phyloP scores from a whole-genome alignment of 805 yeast species.

The Candida alai region DNA sequence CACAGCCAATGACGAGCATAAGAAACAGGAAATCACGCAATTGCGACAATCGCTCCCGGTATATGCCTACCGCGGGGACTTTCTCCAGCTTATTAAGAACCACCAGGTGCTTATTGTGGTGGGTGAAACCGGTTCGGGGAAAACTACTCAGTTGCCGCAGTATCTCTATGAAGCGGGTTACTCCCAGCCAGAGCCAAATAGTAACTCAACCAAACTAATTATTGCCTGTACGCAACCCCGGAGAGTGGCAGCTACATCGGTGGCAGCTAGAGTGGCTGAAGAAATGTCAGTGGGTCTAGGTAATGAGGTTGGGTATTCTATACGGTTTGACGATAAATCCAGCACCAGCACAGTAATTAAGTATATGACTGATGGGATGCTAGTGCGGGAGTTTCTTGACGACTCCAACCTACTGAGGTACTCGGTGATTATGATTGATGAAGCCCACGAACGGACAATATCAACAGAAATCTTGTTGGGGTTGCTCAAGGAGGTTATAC shows the following conservation, averaged over 20 bases:
- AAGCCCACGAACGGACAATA: conserved; percentile 93
- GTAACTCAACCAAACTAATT: conserved; percentile 31
- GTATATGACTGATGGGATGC: conserved; percentile 96
- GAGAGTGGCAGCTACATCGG: conserved; percentile 90
- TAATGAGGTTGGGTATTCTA: conserved; percentile 79
- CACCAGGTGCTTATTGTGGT: conserved; percentile 73
- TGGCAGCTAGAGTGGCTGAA: conserved; percentile 87
- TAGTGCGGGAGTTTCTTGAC: conserved; percentile 73
- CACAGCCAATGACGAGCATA: no score
- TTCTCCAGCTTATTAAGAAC: conserved; percentile 54
- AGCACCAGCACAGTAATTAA: conserved; percentile 66
- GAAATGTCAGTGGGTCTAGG: conserved; percentile 85
- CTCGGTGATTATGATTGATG: conserved; percentile 88
- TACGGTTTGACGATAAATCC: conserved; percentile 82
- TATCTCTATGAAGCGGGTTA: conserved; percentile 81
- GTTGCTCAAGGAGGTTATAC: conserved; percentile 65
- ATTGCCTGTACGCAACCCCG: conserved; percentile 94
- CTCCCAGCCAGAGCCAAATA: no score
- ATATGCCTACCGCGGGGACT: conserved; percentile 53
- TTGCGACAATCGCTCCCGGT: conserved; percentile 74
- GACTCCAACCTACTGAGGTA: conserved; percentile 70
- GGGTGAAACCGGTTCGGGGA: conserved; percentile 93
- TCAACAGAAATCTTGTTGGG: conserved; percentile 86
- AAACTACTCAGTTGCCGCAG: conserved; percentile 91
- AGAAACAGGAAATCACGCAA: conserved; percentile 33